phyloP scores from a whole-genome alignment of 805 yeast species.

The Wickerhamomyces rabaulensis region DNA sequence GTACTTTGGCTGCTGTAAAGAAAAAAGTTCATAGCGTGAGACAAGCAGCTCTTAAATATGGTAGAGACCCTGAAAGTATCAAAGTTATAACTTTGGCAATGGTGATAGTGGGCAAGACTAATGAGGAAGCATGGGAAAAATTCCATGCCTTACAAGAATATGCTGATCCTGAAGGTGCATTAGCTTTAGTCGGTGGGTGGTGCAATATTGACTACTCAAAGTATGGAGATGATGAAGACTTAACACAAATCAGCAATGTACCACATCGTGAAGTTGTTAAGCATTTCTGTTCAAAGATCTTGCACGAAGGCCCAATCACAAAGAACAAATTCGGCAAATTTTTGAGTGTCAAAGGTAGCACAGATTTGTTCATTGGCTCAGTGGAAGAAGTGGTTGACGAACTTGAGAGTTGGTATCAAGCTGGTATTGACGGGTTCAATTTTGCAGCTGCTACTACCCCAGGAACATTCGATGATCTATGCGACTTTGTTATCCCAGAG shows the following conservation, averaged over 20 bases:
- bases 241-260: conserved; percentile 26
- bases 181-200: conserved; percentile 42
- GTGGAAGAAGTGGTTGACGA: conserved; percentile 34
- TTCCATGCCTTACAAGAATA: conserved; percentile 26
- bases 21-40: conserved; percentile 28
- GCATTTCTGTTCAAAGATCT: conserved; percentile 8
- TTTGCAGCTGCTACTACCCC: conserved; percentile 33
- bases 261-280: conserved; percentile 28
- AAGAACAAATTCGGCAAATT: conserved; percentile 23
- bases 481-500: conserved; percentile 31
- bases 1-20: conserved; percentile 27
- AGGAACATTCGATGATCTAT: conserved; percentile 33
- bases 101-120: conserved; percentile 34
- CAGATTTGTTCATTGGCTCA: conserved; percentile 29
- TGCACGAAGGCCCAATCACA: conserved; percentile 25
- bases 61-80: conserved; percentile 31
- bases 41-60: conserved; percentile 28
- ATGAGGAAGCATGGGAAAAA: conserved; percentile 36
- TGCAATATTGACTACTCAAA: conserved; percentile 36
- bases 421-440: conserved; percentile 40
- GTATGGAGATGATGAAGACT: conserved; percentile 33
- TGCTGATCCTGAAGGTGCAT: conserved; percentile 39
- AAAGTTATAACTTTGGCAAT: conserved; percentile 35
- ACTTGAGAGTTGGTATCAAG: conserved; percentile 32
- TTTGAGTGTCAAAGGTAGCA: conserved; percentile 21